Conservation (phyloP, 2,329 filamentous ascomycete genomes). For the Myriosclerotinia duriaeana region DNA sequence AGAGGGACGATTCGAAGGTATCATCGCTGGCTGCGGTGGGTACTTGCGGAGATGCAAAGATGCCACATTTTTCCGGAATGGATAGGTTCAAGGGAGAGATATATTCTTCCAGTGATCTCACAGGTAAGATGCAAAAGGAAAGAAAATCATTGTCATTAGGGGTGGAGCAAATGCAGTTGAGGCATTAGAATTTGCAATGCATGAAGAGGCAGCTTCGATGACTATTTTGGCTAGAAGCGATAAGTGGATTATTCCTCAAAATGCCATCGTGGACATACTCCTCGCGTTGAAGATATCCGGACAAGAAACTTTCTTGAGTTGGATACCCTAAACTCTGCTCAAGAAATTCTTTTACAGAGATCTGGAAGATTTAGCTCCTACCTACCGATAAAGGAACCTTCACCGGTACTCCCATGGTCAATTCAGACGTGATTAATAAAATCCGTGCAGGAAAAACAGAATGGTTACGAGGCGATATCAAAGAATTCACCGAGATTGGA, state of each 20-base stretch:
- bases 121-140: slow-evolving; percentile 71
- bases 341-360: slow-evolving; percentile 82
- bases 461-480: slow-evolving; percentile 81
- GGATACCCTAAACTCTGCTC: slow-evolving; percentile 74
- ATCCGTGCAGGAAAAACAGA: slow-evolving; percentile 69
- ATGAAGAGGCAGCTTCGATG: slow-evolving; percentile 64
- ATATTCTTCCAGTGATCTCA: slow-evolving; percentile 73
- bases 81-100: slow-evolving; percentile 70
- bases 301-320: slow-evolving; percentile 71
- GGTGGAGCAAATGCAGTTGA: slow-evolving; percentile 81
- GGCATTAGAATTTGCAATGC: slow-evolving; percentile 74
- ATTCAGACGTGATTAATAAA: slow-evolving; percentile 74
- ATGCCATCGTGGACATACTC: slow-evolving; percentile 69
- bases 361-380: slow-evolving; percentile 68
- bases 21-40: slow-evolving; percentile 78
- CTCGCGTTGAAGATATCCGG: slow-evolving; percentile 78
- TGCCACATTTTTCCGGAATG: slow-evolving; percentile 68
- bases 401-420: slow-evolving; percentile 83
- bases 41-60: slow-evolving; percentile 76
- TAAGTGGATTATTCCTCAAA: slow-evolving; percentile 86
- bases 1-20: slow-evolving; percentile 72
- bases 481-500: slow-evolving; percentile 61
- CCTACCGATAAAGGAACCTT: slow-evolving; percentile 73
- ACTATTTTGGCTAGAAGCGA: slow-evolving; percentile 75
- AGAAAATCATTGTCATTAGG: slow-evolving; percentile 74